These are phyloP conservation scores for Tilletia indica DNA, from an alignment of 1,284 basidiomycete genomes.

Conservation along the genomic window DNA sequence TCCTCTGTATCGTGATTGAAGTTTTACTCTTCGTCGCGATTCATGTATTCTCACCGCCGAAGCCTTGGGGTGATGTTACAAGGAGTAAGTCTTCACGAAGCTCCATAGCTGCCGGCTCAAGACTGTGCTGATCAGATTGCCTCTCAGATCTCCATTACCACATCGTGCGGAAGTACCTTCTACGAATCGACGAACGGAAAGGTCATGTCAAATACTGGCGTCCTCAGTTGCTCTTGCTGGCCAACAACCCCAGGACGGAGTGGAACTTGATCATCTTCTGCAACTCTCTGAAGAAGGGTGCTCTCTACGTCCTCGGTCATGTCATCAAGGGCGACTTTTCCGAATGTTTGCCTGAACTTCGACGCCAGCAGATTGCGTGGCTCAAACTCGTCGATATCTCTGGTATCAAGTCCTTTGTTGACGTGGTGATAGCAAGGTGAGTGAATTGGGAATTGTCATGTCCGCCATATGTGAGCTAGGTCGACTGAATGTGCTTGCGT, in stretches of 20 bases:
- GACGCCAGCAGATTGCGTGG: conserved; percentile 53
- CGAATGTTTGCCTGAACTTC: conserved; percentile 50
- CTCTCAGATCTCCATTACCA: conserved; percentile 46
- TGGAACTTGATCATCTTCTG: conserved; percentile 56
- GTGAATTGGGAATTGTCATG: not conserved
- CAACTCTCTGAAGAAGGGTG: conserved; percentile 55
- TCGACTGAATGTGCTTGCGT: not conserved
- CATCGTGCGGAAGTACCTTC: conserved; percentile 54
- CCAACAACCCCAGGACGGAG: conserved; percentile 53
- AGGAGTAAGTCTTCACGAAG: conserved; percentile 25
- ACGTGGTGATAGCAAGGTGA: conserved; percentile 47
- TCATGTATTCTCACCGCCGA: conserved; percentile 52
- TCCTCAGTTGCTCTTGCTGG: conserved; percentile 52
- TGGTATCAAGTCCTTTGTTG: conserved; percentile 53
- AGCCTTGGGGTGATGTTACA: conserved; percentile 56
- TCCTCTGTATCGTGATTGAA: conserved; percentile 45
- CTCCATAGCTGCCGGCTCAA: not conserved
- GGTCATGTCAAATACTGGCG: conserved; percentile 56
- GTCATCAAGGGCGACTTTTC: conserved; percentile 54
- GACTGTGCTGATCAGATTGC: not conserved
- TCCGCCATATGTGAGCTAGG: not conserved
- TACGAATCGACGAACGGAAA: conserved; percentile 54
- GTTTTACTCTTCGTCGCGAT: conserved; percentile 50
- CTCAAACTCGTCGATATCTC: conserved; percentile 55
- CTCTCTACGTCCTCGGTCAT: conserved; percentile 53